Base-by-base conservation (phyloP, 1,284 basidiomycete species). In the Rhodotorula sp. region DNA sequence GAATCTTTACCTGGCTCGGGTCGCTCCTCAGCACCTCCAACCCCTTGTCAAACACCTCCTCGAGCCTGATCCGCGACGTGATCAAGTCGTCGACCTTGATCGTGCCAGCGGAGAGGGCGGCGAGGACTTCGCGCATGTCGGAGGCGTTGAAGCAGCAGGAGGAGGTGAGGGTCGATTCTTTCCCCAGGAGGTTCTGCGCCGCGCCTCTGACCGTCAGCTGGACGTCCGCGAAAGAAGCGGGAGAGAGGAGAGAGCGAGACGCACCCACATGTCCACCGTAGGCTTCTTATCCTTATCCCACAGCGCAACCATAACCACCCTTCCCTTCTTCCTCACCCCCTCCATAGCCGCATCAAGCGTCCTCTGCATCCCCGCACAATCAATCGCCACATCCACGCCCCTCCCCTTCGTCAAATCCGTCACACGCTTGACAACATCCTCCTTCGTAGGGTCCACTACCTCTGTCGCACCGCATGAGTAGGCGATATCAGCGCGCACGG, bases 381-480 rank as follows among this genome's bases (percentile, higher is more conserved):
- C 80, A 65, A 79, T 78, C 2, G 79, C 78, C 56, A 80, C 74
- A 58, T 80, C 76, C 0, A 76, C 78, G 20, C 79, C 79, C 22
- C 65, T 67, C 2, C 77, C 77, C 7, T 68, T 53, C 20, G 59
- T 30, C 10, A 70, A 70, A 31, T 72, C 61, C 2, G 64, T 52
- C 13, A 75, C 69, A 24, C 68, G 76, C 0, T 67, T 63, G 11
- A 76, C 73, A 8, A 79, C 76, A 59, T 80, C 75, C 31, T 60
- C 15, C 15, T 73, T 20, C 50, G 69, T 62, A 15, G 76, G 77
- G 65, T 80, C 75, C 65, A 76, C 77, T 2, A 76, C 77, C 1
- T 60, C 68, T 20, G 78, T 75, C 9, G 78, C 79, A 15, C 76
- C 74, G 24, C 77, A 75, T 37, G 75, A 48, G 1, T 60, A 24